These are phyloP conservation scores for Phalaenopsis hybrid DNA, from an alignment of 116 monocot species.

Conservation along the genomic window DNA sequence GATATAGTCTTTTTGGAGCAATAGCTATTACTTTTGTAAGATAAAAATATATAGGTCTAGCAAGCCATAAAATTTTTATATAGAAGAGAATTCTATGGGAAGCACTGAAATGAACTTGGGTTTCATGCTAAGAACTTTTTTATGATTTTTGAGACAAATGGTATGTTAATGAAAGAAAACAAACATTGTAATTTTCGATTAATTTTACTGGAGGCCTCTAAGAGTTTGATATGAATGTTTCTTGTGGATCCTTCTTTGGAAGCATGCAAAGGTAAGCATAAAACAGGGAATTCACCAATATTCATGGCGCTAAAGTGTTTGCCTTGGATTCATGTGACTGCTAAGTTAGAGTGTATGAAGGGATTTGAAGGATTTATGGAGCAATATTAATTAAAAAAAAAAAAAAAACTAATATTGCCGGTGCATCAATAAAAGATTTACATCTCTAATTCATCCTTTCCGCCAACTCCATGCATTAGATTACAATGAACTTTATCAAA, in stretches of 20 bases:
- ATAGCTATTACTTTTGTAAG: too few species aligned
- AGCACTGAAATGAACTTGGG: background rate
- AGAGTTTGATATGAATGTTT: background rate
- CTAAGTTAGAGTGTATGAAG: background rate
- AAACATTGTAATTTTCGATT: background rate
- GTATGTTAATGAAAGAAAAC: background rate
- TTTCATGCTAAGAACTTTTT: background rate
- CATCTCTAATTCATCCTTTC: background rate
- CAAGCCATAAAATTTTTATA: background rate
- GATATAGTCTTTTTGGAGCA: too few species aligned
- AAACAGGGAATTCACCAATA: background rate
- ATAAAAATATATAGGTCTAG: too few species aligned
- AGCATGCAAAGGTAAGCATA: background rate
- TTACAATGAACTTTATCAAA: too few species aligned
- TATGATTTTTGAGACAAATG: background rate
- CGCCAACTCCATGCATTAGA: too few species aligned
- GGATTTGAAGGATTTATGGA: background rate
- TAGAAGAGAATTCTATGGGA: background rate
- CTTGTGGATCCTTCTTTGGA: background rate
- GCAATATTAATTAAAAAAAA: background rate
- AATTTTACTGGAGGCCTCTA: background rate
- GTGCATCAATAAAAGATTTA: background rate
- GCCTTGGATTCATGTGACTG: background rate
- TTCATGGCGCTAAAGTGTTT: background rate
- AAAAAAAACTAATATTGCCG: too few species aligned